A percentile compares a stretch with the other conserved stretches of the same genome.
These are phyloP conservation scores for Phytopythium montanum DNA, from an alignment of 352 stramenopile genomes.

Conservation along the genomic window DNA sequence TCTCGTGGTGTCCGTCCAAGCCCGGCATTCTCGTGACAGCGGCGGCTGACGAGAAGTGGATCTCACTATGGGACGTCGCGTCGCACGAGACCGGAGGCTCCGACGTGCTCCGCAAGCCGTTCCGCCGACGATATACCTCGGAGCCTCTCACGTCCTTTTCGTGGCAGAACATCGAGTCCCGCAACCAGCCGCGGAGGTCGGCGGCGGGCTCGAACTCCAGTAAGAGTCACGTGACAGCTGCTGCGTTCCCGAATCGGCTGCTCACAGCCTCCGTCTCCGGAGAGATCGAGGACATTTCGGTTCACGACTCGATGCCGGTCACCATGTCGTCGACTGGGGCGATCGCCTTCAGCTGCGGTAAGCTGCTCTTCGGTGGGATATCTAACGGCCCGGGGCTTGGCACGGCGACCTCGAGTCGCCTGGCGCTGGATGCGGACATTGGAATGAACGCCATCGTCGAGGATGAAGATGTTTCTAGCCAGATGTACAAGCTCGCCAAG, in stretches of 20 bases:
- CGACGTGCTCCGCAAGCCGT: slow-evolving; percentile 63
- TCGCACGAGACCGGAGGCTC: slow-evolving; percentile 46
- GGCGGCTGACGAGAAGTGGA: slow-evolving; percentile 73
- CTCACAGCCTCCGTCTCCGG: slow-evolving; percentile 66
- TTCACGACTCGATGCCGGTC: slow-evolving; percentile 85
- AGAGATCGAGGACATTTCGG: slow-evolving; percentile 83
- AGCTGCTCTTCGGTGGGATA: slow-evolving; percentile 58
- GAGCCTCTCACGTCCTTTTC: slow-evolving; percentile 77
- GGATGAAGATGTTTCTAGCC: slow-evolving; percentile 67
- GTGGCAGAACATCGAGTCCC: slow-evolving; percentile 61
- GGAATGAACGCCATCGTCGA: slow-evolving; percentile 10
- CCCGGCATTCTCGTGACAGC: slow-evolving; percentile 75
- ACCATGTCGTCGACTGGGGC: slow-evolving; percentile 66
- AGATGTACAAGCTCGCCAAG: slow-evolving; percentile 77
- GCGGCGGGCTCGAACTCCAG: slow-evolving; percentile 16
- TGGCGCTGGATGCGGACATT: slow-evolving; percentile 32
- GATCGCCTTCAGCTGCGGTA: slow-evolving; percentile 74
- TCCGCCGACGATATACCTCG: slow-evolving; percentile 71
- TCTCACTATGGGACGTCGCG: slow-evolving; percentile 82
- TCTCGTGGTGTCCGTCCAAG: slow-evolving; percentile 83
- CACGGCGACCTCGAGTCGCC: slow-evolving; percentile 31
- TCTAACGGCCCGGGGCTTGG: slow-evolving; percentile 22
- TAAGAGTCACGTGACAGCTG: slow-evolving; percentile 35
- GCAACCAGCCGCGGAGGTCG: slow-evolving; percentile 12
- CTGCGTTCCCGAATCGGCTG: slow-evolving; percentile 78